Conservation (phyloP, 1,284 basidiomycete species). For the Coniferiporia sulphurascens region DNA sequence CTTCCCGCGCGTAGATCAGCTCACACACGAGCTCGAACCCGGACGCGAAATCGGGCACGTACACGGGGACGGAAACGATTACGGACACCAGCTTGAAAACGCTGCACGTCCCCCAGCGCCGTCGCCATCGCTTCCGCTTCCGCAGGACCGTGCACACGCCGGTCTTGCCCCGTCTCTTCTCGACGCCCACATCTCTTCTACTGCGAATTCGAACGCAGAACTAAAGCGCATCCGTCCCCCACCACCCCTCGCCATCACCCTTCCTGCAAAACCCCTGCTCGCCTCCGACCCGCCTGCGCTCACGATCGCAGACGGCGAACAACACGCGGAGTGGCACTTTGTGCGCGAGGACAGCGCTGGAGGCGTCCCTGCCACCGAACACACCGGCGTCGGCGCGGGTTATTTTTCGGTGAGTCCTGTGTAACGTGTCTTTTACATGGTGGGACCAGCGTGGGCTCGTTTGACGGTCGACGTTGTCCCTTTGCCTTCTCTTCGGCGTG, state of each 20-base stretch:
- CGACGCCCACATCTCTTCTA: background rate
- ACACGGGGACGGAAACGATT: background rate
- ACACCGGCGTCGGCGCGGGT: constrained; percentile 3
- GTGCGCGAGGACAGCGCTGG: background rate
- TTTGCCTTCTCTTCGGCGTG: background rate
- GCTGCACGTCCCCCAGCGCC: background rate
- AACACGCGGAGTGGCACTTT: background rate
- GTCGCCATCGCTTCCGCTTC: background rate
- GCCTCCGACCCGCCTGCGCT: background rate
- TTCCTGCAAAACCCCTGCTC: background rate
- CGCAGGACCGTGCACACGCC: too few species aligned
- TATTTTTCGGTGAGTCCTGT: constrained; percentile 11
- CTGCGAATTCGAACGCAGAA: background rate
- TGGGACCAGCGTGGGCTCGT: too few species aligned
- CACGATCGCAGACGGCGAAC: background rate
- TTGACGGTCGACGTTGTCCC: too few species aligned
- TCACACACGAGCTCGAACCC: too few species aligned
- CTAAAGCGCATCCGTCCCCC: background rate
- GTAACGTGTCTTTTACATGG: background rate
- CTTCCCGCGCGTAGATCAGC: too few species aligned
- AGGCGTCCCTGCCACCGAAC: background rate
- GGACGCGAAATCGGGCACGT: too few species aligned
- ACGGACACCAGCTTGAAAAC: background rate
- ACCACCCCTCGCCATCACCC: background rate
- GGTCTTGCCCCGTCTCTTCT: background rate